Conservation (phyloP, 2,329 filamentous ascomycete genomes). For the Cladobotryum protrusum region DNA sequence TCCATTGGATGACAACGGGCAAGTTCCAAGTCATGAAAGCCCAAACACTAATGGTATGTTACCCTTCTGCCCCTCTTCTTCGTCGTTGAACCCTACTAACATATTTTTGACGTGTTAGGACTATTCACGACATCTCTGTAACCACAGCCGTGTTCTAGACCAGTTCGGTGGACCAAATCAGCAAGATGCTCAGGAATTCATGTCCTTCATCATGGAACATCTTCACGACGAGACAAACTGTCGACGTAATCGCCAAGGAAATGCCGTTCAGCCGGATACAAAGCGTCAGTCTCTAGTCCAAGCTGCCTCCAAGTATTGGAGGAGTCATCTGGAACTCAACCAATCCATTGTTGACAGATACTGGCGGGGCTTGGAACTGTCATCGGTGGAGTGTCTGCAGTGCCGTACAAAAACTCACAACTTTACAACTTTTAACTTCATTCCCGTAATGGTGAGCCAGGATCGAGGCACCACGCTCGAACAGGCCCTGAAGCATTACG, state of each 20-base stretch:
- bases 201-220: conserved; percentile 73
- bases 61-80: neutral
- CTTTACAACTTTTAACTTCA: conserved; percentile 48
- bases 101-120: conserved; percentile 33
- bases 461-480: conserved; percentile 36
- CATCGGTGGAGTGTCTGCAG: conserved; percentile 61
- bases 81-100: neutral
- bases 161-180: conserved; percentile 68
- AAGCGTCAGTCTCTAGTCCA: conserved; percentile 33
- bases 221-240: conserved; percentile 81
- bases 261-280: conserved; percentile 26
- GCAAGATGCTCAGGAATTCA: conserved; percentile 89
- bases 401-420: conserved; percentile 45
- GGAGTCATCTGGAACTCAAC: conserved; percentile 60
- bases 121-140: conserved; percentile 42
- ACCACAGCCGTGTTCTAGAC: conserved; percentile 20
- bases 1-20: conserved; percentile 50
- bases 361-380: conserved; percentile 71
- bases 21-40: conserved; percentile 47
- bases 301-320: conserved; percentile 71
- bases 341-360: conserved; percentile 71
- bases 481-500: conserved; percentile 65
- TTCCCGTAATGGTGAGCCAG: conserved; percentile 36
- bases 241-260: conserved; percentile 37
- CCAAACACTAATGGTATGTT: conserved; percentile 51